Evolutionary conservation across 2,329 filamentous ascomycete species (phyloP), one percentile per base, ranked within the genome.

Genomic region (Aureobasidium sp.): DNA sequence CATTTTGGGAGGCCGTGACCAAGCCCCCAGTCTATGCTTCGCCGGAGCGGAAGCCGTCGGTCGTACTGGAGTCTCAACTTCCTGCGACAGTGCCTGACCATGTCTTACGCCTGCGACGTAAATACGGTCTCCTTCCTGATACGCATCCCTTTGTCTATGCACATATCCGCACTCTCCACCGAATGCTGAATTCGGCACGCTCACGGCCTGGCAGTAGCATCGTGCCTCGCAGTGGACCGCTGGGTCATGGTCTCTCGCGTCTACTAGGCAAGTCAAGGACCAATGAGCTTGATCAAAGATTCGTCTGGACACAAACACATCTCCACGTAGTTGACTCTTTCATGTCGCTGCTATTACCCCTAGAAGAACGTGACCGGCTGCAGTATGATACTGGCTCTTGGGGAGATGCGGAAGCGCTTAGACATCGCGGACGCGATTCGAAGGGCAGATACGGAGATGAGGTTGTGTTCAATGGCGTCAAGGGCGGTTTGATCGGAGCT

Each of bases 81-180:
- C 12, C n/a, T 5, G 5, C 51, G 2, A 47, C 40, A 6, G 35
- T 48, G 12, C 51, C 51, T 24, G 57, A 58, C 39, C 29, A 44
- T 4, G 42, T 54, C 7, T 42, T 58, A 12, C 57, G 57, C 16
- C 41, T 58, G 24, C 65, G 66, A 25, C 57, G 58, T 17, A 65
- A 66, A 25, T 69, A 68, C 54, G 65, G 66, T 49, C 63, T 68
- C 24, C 58, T 68, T 11, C 55, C 60, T 8, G 54, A 60, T 7
- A 30, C 48, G 1, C 62, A 63, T 39, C 66, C 66, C 2, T 69
- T 66, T 64, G 67, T 64, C 6, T 60, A 68, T 56, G 47, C 57
- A 10, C 66, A 69, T 55, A 65, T 67, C 56, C 65, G 66, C 22
- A 69, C 66, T 2, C 57, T 69, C 6, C 66, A 68, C 50, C 64